phyloP scores from a whole-genome alignment of 257 asterid species.

The Jacaranda mimosifolia region DNA sequence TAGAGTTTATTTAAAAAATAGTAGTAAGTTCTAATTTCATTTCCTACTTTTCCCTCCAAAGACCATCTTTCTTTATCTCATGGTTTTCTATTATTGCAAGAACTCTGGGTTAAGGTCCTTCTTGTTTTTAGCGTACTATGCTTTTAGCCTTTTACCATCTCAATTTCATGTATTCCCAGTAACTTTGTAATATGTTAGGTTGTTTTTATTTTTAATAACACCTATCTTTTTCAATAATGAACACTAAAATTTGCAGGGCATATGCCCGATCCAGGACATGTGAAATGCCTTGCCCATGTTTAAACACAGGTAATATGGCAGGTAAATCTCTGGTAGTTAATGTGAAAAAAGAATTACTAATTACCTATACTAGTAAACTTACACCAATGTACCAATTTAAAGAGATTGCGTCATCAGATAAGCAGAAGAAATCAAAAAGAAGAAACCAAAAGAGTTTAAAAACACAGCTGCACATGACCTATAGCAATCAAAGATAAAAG shows the following conservation, averaged over 20 bases:
- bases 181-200: not conserved
- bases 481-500: slow-evolving; percentile 23
- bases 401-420: not conserved
- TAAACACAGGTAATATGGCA: not conserved
- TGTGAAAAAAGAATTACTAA: no score
- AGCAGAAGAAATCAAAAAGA: not conserved
- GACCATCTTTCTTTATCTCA: no score
- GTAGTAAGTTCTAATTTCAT: no score
- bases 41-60: no score
- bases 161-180: not conserved
- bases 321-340: not conserved
- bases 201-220: no score
- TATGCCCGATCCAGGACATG: no score
- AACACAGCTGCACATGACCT: slow-evolving; percentile 24
- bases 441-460: not conserved
- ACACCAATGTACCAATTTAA: not conserved
- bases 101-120: not conserved
- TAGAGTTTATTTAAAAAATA: no score
- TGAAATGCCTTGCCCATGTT: no score
- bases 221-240: no score
- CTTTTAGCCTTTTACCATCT: not conserved
- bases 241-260: no score
- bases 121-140: not conserved
- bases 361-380: not conserved
- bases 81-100: no score